A percentile compares a stretch with the other conserved stretches of the same genome.
Evolutionary conservation across 2,329 filamentous ascomycete genomes (phyloP).

Genomic region (Fusarium dlaminii): DNA sequence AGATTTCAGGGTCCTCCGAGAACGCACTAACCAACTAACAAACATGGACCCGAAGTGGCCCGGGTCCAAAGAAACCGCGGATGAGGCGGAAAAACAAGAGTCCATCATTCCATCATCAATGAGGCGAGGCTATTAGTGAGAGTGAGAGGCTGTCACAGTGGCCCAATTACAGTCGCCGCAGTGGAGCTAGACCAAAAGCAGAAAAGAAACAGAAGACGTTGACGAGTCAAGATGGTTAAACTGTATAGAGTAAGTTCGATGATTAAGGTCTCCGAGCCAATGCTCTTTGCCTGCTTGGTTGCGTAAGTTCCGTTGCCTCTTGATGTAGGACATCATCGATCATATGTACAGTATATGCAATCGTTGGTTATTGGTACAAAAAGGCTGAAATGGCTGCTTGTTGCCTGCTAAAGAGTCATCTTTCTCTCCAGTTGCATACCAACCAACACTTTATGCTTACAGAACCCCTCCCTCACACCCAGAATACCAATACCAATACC

Average conservation of each 20-base stretch:
- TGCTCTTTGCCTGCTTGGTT: slow-evolving; percentile 1
- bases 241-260: slow-evolving; percentile 21
- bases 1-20: slow-evolving; percentile 41
- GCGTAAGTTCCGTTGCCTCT: slow-evolving; percentile 25
- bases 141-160: slow-evolving; percentile 18
- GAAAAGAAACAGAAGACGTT: slow-evolving; percentile 37
- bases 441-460: slow-evolving; percentile 1
- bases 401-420: slow-evolving; percentile 27
- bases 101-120: slow-evolving; percentile 9
- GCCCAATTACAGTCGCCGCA: neutral
- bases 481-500: neutral
- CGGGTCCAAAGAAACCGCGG: slow-evolving; percentile 31
- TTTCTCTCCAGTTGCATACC: neutral
- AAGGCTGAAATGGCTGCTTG: neutral
- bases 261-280: slow-evolving; percentile 14
- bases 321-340: slow-evolving; percentile 1
- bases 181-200: slow-evolving; percentile 23
- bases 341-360: neutral
- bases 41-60: slow-evolving; percentile 37
- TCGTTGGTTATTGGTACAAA: neutral
- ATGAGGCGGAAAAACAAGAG: slow-evolving; percentile 39
- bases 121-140: slow-evolving; percentile 35
- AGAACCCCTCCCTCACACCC: slow-evolving; percentile 7
- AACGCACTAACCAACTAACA: slow-evolving; percentile 25
- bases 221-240: slow-evolving; percentile 33